Evolutionary conservation across 148 eudicot genomes (phyloP).

Genomic region (Nyssa sinensis): DNA sequence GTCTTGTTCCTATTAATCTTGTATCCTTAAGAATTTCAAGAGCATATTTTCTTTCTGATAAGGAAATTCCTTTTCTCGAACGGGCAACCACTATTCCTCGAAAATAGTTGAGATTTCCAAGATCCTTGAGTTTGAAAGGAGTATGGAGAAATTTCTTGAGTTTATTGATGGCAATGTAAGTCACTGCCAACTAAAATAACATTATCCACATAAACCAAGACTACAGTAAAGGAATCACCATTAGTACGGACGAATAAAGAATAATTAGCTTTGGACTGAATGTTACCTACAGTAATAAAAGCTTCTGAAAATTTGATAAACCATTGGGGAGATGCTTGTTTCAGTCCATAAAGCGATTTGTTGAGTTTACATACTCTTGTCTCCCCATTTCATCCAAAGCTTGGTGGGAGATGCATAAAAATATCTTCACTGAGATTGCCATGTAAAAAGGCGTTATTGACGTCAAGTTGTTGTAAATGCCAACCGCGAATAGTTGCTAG

Average conservation of each 20-base stretch:
- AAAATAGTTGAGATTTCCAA: slow-evolving; percentile 1
- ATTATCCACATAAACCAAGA: slow-evolving; percentile 8
- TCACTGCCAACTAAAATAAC: neutral
- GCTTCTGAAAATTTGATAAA: no score
- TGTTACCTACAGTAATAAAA: neutral
- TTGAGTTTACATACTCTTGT: no score
- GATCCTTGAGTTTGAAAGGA: neutral
- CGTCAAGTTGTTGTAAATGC: no score
- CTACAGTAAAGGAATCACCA: neutral
- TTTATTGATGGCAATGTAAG: neutral
- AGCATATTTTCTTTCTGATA: slow-evolving; percentile 3
- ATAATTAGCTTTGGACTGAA: neutral
- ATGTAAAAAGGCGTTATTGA: no score
- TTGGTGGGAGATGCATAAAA: no score
- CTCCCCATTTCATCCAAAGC: no score
- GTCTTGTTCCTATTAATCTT: neutral
- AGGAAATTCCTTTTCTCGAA: neutral
- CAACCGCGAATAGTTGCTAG: no score
- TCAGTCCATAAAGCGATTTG: no score
- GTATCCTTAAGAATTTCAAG: neutral
- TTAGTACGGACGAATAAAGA: neutral
- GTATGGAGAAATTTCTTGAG: neutral
- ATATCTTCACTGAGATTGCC: no score
- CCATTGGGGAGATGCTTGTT: no score
- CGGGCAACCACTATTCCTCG: slow-evolving; percentile 9